phyloP scores from a whole-genome alignment of 2,329 filamentous ascomycete species.

The Fusarium aywerte region DNA sequence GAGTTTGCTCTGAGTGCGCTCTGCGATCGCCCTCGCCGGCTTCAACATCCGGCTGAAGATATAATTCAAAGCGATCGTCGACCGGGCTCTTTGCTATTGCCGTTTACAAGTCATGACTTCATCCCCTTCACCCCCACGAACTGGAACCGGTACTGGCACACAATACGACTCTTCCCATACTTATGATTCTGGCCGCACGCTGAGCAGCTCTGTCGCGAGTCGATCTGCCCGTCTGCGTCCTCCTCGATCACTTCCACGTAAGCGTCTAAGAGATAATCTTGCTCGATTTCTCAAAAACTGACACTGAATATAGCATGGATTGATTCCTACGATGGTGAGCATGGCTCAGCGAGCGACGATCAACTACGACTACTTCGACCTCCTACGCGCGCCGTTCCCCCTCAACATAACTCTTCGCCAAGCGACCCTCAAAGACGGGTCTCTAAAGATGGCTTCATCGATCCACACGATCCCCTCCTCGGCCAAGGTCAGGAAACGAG shows the following conservation, averaged over 20 bases:
- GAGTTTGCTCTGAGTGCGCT: constrained; percentile 37
- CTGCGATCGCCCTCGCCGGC: constrained; percentile 41
- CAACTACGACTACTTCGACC: constrained; percentile 54
- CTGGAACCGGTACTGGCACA: constrained; percentile 35
- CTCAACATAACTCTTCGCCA: constrained; percentile 58
- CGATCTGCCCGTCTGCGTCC: constrained; percentile 38
- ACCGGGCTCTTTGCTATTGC: constrained; percentile 2
- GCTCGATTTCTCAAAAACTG: constrained; percentile 9
- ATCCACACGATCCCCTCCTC: constrained; percentile 53
- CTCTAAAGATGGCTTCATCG: constrained; percentile 61
- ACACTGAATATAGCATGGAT: constrained; percentile 56
- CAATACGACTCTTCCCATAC: constrained; percentile 38
- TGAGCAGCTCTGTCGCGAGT: constrained; percentile 34
- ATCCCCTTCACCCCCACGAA: constrained; percentile 43
- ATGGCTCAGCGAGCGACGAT: constrained; percentile 53
- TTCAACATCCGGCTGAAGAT: constrained; percentile 36
- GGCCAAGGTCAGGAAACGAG: constrained; percentile 50
- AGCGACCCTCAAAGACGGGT: constrained; percentile 55
- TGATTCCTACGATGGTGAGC: constrained; percentile 58
- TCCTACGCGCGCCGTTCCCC: constrained; percentile 53
- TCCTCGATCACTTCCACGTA: constrained; percentile 46
- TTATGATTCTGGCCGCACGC: constrained; percentile 37
- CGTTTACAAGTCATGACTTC: constrained; percentile 41
- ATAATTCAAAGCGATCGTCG: constrained; percentile 18
- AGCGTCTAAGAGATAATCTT: constrained; percentile 5